These are phyloP conservation scores for Mangifera indica DNA, from an alignment of 345 rosid species.

Conservation along the genomic window DNA sequence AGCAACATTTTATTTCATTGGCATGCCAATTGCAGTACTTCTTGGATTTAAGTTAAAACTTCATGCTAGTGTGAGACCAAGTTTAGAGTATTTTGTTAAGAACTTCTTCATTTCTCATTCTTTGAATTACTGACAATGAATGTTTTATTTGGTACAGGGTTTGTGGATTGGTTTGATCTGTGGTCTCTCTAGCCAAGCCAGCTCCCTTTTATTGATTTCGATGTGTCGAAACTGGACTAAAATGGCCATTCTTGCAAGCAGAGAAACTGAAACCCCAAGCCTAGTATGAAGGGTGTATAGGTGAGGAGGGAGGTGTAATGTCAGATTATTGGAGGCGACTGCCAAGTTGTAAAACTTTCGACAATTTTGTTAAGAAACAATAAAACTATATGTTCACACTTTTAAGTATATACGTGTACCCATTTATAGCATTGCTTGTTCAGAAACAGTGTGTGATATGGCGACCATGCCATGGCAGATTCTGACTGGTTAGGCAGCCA, in stretches of 20 bases:
- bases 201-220: constrained; percentile 42
- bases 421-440: too few relatives aligned
- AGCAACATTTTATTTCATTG: constrained; percentile 48
- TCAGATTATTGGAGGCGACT: background rate
- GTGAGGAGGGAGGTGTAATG: background rate
- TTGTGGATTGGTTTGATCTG: constrained; percentile 78
- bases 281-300: background rate
- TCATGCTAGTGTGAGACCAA: constrained; percentile 14
- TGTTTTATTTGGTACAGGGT: constrained; percentile 38
- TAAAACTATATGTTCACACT: too few relatives aligned
- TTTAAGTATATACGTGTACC: too few relatives aligned
- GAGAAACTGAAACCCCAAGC: background rate
- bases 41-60: constrained; percentile 57
- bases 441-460: too few relatives aligned
- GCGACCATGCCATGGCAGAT: too few relatives aligned
- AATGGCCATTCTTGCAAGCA: constrained; percentile 13
- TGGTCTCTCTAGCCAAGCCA: constrained; percentile 48
- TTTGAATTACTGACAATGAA: background rate
- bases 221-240: constrained; percentile 48
- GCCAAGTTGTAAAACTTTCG: too few relatives aligned
- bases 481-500: too few relatives aligned
- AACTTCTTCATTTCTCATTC: constrained; percentile 14
- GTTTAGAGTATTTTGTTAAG: too few relatives aligned
- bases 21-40: constrained; percentile 46
- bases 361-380: too few relatives aligned